phyloP scores from a whole-genome alignment of 192 early-diverging fungal genomes.

The Rhizophagus sp. region DNA sequence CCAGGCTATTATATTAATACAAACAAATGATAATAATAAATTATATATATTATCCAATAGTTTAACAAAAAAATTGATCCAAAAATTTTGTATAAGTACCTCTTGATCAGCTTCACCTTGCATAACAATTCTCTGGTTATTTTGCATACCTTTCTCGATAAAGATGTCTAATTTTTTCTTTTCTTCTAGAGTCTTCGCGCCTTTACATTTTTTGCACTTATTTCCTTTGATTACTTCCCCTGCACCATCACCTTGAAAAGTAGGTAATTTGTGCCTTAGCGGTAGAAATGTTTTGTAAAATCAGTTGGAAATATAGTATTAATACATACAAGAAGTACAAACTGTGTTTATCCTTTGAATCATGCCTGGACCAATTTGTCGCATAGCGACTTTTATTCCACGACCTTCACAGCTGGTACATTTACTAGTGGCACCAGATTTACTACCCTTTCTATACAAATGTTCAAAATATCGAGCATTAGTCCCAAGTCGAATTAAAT shows the following conservation, averaged over 20 bases:
- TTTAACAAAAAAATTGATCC: neutral
- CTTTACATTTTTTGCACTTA: conserved; percentile 93
- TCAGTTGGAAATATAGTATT: neutral
- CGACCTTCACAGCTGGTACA: conserved; percentile 78
- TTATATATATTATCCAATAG: neutral
- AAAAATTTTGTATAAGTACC: conserved; percentile 20
- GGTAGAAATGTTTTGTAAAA: neutral
- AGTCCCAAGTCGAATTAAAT: conserved; percentile 42
- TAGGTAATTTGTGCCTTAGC: neutral
- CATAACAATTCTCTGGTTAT: conserved; percentile 89
- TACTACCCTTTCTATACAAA: conserved; percentile 80
- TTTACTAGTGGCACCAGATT: conserved; percentile 68
- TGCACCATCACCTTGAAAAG: conserved; percentile 54
- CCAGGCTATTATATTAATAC: conserved; percentile 56
- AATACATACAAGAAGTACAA: conserved; percentile 68
- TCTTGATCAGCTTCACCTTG: conserved; percentile 94
- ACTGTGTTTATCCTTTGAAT: conserved; percentile 88
- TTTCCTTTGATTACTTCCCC: conserved; percentile 86
- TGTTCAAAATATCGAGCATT: neutral
- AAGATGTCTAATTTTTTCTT: conserved; percentile 90
- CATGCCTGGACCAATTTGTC: conserved; percentile 88
- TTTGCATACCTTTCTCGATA: conserved; percentile 92
- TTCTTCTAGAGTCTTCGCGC: conserved; percentile 78
- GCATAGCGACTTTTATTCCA: conserved; percentile 75
- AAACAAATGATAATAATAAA: too few relatives aligned